phyloP scores from a whole-genome alignment of 345 rosid genomes.

The Euphorbia tirucalli region DNA sequence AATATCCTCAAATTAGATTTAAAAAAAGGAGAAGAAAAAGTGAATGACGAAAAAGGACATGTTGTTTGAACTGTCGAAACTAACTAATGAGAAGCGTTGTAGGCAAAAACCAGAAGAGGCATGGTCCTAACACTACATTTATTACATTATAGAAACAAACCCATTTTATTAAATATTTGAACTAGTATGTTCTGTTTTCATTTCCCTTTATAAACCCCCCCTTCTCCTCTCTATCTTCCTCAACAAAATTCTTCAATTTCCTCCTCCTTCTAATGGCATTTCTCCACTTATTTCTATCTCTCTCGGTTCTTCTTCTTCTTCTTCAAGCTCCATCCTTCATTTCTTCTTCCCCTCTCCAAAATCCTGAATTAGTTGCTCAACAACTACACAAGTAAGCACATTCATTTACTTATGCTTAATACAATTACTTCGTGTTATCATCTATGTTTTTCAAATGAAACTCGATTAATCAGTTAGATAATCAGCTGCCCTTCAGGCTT shows the following conservation, averaged over 20 bases:
- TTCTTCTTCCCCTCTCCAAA: constrained; percentile 21
- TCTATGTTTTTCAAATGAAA: neutral
- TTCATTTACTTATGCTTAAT: neutral
- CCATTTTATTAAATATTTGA: neutral
- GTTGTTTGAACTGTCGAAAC: neutral
- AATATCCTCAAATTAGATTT: too few relatives aligned
- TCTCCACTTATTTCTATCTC: constrained; percentile 5
- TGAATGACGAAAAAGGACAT: too few relatives aligned
- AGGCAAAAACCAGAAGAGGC: neutral
- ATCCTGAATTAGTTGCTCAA: constrained; percentile 25
- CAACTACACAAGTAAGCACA: constrained; percentile 22
- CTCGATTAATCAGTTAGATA: too few relatives aligned
- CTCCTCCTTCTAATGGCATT: constrained; percentile 15
- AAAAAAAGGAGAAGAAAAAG: too few relatives aligned
- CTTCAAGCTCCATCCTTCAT: constrained; percentile 2
- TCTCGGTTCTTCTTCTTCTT: neutral
- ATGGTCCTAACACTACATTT: neutral
- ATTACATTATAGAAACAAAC: neutral
- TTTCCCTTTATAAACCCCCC: constrained; percentile 19
- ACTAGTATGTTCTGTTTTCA: neutral
- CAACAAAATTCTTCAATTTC: neutral
- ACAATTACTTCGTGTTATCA: neutral
- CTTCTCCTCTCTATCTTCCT: neutral
- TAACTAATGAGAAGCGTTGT: neutral
- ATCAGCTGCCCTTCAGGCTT: too few relatives aligned